Base-by-base conservation (phyloP, 139 green algal genomes). In the Eudorina sp. region DNA sequence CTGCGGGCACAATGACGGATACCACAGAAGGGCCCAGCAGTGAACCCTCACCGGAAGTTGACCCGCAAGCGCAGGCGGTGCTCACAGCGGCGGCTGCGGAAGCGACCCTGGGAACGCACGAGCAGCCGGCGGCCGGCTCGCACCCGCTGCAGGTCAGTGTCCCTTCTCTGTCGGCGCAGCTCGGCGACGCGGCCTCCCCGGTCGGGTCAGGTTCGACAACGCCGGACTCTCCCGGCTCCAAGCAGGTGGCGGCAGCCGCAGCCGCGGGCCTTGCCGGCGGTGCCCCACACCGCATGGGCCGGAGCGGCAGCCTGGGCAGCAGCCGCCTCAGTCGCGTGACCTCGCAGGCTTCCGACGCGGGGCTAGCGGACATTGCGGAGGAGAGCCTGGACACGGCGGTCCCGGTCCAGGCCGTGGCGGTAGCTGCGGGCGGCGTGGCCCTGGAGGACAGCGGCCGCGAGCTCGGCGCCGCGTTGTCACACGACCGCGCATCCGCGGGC, bases 251-350 rank as follows among this genome's bases (percentile, higher is more conserved):
- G n/a, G n/a, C n/a, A n/a, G n/a, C n/a, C n/a, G n/a, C n/a, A n/a
- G n/a, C n/a, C n/a, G n/a, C n/a, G n/a, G n/a, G n/a, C n/a, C 45
- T 40, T 31, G 29, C 31, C 5, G 75, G 75, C 31, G 45, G 13
- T 0, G 58, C 60, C 25, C 2, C 40, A 27, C 45, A n/a, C 36
- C 58, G 80, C 19, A 62, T 18, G 46, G 27, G 40, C 4, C 80
- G 80, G 3, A 86, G 60, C 43, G 70, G 70, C 80, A 83, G 73
- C 73, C 27, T 83, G 75, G 75, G 75, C 14, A 86, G 81, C 43
- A 78, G 81, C 62, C 45, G 81, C 27, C 43, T 87, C 11, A 79
- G 64, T 34, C 62, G 81, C 45, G 53, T 78, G 31, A 53, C 45
- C 3, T 60, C 55, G 2, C 60, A 51, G 45, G 60, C 31, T 9